Evolutionary conservation across 2,329 filamentous ascomycete genomes (phyloP), one percentile per base, ranked within the genome.

Genomic region (Orbilia blumenaviensis): DNA sequence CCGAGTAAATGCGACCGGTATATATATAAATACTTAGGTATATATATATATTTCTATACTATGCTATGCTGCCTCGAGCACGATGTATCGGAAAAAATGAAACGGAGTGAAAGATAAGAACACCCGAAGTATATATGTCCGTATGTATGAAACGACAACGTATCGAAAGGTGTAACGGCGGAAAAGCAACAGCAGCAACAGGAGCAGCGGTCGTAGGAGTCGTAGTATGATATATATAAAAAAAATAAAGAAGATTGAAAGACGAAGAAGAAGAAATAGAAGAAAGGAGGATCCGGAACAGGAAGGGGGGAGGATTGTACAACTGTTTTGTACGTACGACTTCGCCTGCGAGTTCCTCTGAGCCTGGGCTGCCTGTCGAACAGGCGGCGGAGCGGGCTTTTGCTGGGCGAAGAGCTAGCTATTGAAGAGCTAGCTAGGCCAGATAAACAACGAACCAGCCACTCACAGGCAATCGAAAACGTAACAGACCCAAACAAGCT

Each of bases 301-400:
- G 16, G 29, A 16, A 10, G 25, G 16, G 38, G n/a, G 29, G 52
- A 18, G 60, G 58, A 54, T 16, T 34, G 66, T 10, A 63, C 48
- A 61, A 72, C 67, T 38, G 60, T 72, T 72, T 72, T 72, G 60
- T 72, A 64, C 27, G 38, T 34, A 34, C 60, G 68, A 64, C 29
- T 56, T 60, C 46, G 62, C 56, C 71, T 68, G 63, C 63, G 71
- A 75, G 71, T 75, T 75, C 71, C 71, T 75, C 71, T 56, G 52
- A 56, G 38, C 52, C 60, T 67, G n/a, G n/a, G n/a, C n/a, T n/a
- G 71, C 44, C 54, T 60, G 67, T 48, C 67, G 60, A 72, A 72
- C 58, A 71, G 10, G 56, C 56, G 56, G 41, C 36, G 41, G 36
- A 61, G 56, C 56, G 36, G 56, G 36, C 36, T 61, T n/a, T 29